These are phyloP conservation scores for Aspergillus alliaceus DNA, from an alignment of 2,329 filamentous ascomycete genomes.

Conservation along the genomic window DNA sequence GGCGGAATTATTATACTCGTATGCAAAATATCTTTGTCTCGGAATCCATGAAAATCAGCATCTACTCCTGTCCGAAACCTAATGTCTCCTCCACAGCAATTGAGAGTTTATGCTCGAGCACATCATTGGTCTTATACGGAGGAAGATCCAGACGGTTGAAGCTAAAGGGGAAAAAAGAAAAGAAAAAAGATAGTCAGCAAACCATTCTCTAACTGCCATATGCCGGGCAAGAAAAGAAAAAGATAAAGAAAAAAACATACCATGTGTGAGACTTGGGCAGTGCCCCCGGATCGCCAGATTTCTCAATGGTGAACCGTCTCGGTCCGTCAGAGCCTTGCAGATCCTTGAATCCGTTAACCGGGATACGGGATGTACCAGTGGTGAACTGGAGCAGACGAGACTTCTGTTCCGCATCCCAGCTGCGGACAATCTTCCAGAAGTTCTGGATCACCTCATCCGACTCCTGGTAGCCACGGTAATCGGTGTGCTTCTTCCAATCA, in stretches of 20 bases:
- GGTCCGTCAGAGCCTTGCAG: slow-evolving; percentile 95
- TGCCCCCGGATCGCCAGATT: slow-evolving; percentile 86
- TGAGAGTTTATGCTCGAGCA: slow-evolving; percentile 83
- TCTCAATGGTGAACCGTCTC: slow-evolving; percentile 94
- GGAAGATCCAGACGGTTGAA: slow-evolving; percentile 97
- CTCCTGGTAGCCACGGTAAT: slow-evolving; percentile 98
- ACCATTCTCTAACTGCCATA: background rate
- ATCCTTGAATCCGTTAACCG: slow-evolving; percentile 99
- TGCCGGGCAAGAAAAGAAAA: background rate
- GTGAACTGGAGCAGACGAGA: slow-evolving; percentile 94
- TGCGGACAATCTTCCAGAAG: slow-evolving; percentile 95
- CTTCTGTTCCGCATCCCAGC: slow-evolving; percentile 98
- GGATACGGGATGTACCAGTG: slow-evolving; percentile 94
- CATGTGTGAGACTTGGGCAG: slow-evolving; percentile 97
- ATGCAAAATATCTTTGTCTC: slow-evolving; percentile 11
- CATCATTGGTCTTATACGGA: slow-evolving; percentile 85
- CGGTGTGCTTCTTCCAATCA: slow-evolving; percentile 99
- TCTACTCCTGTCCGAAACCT: slow-evolving; percentile 95
- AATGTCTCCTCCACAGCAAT: slow-evolving; percentile 99
- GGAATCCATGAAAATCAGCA: slow-evolving; percentile 1
- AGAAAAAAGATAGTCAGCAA: slow-evolving; percentile 3
- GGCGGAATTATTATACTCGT: slow-evolving; percentile 6
- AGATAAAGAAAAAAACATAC: slow-evolving; percentile 59
- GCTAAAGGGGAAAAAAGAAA: no score
- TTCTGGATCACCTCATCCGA: slow-evolving; percentile 95